Conservation (phyloP, 331 rosid species). For the Telfairia occidentalis region DNA sequence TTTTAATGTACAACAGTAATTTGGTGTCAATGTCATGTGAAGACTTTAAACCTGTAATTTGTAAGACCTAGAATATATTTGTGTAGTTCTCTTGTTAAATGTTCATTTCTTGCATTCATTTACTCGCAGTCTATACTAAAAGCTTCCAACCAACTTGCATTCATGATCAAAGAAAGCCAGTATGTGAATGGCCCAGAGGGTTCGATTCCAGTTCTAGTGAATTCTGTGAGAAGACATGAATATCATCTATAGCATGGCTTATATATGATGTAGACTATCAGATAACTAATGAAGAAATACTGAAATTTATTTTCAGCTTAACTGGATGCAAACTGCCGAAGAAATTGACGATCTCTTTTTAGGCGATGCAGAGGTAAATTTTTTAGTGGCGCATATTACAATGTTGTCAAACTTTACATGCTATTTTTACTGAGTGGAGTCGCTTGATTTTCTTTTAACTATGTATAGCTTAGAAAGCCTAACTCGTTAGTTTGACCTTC, state of each 20-base stretch:
- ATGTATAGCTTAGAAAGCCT: neutral
- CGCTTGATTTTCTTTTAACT: neutral
- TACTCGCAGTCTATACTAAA: constrained; percentile 51
- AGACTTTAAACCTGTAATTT: neutral
- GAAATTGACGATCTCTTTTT: constrained; percentile 75
- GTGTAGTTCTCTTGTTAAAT: neutral
- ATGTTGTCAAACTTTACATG: neutral
- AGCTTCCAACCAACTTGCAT: constrained; percentile 45
- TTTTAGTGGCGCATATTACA: neutral
- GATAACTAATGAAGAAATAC: constrained; percentile 1
- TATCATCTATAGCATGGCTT: constrained; percentile 5
- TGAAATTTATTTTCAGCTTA: constrained; percentile 34
- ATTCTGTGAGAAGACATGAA: constrained; percentile 52
- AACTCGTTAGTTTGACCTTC: neutral
- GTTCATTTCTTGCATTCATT: neutral
- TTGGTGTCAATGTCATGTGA: neutral
- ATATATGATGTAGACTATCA: neutral
- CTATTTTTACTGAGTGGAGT: neutral
- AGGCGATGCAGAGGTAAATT: constrained; percentile 81
- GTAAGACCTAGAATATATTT: neutral
- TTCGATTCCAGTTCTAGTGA: constrained; percentile 73
- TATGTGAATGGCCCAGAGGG: constrained; percentile 67
- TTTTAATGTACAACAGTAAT: neutral
- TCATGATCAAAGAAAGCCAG: constrained; percentile 58
- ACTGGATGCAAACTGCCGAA: constrained; percentile 78